These are phyloP conservation scores for Ascochyta koolunga DNA, from an alignment of 2,329 filamentous ascomycete species.

Conservation along the genomic window DNA sequence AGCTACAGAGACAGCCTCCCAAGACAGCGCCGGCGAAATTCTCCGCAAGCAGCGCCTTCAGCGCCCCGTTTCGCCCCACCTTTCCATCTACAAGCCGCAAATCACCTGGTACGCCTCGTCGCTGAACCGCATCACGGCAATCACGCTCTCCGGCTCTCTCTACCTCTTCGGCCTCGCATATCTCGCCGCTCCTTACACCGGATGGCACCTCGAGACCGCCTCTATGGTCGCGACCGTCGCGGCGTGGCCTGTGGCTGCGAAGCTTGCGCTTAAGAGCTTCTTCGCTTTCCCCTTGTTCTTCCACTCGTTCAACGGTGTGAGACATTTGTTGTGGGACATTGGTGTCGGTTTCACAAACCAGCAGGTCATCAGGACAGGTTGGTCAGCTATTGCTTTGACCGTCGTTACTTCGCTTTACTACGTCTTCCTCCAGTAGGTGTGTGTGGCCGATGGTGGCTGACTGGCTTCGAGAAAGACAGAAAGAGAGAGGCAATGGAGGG, in stretches of 20 bases:
- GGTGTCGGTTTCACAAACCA: constrained; percentile 67
- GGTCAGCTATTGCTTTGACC: constrained; percentile 65
- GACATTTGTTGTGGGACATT: constrained; percentile 74
- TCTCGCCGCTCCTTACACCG: constrained; percentile 77
- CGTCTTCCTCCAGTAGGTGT: constrained; percentile 29
- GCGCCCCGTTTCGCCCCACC: constrained; percentile 84
- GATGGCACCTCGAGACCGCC: constrained; percentile 71
- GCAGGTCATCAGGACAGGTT: constrained; percentile 69
- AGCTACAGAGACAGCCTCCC: constrained; percentile 64
- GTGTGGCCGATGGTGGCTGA: background rate
- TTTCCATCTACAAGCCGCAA: constrained; percentile 82
- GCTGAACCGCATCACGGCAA: constrained; percentile 85
- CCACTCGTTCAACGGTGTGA: constrained; percentile 71
- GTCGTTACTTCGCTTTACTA: constrained; percentile 48
- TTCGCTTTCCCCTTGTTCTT: constrained; percentile 71
- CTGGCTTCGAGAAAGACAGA: constrained; percentile 4
- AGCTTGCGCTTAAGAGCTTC: constrained; percentile 64
- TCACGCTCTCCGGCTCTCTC: constrained; percentile 71
- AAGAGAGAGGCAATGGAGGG: background rate
- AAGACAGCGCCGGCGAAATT: constrained; percentile 64
- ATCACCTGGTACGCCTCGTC: constrained; percentile 82
- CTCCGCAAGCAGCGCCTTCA: constrained; percentile 80
- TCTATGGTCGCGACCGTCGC: constrained; percentile 69
- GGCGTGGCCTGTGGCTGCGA: constrained; percentile 63
- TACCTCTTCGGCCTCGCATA: constrained; percentile 84